phyloP scores from a whole-genome alignment of 2,329 filamentous ascomycete genomes.

The Penicillium sp. region DNA sequence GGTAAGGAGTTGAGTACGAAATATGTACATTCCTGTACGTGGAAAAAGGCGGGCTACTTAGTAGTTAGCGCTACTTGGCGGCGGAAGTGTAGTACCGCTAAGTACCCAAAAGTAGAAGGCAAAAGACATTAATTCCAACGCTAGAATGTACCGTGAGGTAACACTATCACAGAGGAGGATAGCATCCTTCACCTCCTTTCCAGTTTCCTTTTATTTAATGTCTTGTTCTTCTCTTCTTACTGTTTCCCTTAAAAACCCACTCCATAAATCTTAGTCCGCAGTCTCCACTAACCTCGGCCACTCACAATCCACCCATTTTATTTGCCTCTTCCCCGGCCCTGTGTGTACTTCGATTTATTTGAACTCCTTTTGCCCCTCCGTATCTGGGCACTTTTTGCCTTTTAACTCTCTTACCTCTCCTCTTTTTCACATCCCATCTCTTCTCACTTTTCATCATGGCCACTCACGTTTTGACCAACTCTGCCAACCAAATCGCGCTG shows the following conservation, averaged over 20 bases:
- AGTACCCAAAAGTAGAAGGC: background rate
- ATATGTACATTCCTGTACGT: background rate
- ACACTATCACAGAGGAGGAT: background rate
- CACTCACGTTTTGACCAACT: constrained; percentile 39
- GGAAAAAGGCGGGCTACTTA: background rate
- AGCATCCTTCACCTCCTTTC: background rate
- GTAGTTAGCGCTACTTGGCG: background rate
- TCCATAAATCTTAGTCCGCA: too few relatives aligned
- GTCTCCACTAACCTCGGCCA: constrained; percentile 20
- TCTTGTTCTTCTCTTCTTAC: background rate
- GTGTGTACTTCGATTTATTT: constrained; percentile 13
- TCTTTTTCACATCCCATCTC: background rate
- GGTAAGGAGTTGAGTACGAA: too few relatives aligned
- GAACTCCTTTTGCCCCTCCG: constrained; percentile 1
- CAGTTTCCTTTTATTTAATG: background rate
- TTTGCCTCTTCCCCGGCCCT: constrained; percentile 11
- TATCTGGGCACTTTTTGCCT: background rate
- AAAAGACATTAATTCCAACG: background rate
- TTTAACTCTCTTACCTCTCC: background rate
- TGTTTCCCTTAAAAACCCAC: too few relatives aligned
- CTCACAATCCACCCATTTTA: constrained; percentile 16
- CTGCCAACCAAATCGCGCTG: constrained; percentile 12
- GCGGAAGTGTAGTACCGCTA: background rate
- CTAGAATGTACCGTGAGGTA: background rate
- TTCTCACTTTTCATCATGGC: constrained; percentile 23